phyloP scores from a whole-genome alignment of 2,329 filamentous ascomycete genomes.

The Claviceps purpurea region DNA sequence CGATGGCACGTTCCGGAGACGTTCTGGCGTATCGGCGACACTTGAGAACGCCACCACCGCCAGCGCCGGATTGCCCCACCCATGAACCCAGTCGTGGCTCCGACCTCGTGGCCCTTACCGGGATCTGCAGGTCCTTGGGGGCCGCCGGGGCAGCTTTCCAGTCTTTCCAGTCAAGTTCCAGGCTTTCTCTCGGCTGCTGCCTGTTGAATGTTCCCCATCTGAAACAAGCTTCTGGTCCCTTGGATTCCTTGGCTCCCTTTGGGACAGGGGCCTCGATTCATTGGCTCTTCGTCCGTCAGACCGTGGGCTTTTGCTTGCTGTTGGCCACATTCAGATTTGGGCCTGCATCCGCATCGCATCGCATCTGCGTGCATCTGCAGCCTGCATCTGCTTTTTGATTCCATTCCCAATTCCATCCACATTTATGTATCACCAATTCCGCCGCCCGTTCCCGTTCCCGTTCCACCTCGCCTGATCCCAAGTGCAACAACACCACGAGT shows the following conservation, averaged over 20 bases:
- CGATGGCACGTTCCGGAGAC: too few relatives aligned
- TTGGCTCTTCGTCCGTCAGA: background rate
- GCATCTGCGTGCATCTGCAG: background rate
- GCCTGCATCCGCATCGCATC: background rate
- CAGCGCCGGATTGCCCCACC: too few relatives aligned
- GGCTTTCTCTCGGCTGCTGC: too few relatives aligned
- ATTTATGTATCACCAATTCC: too few relatives aligned
- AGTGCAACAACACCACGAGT: background rate
- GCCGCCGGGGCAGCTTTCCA: too few relatives aligned
- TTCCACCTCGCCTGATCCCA: background rate
- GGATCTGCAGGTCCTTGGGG: too few relatives aligned
- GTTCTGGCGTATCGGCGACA: too few relatives aligned
- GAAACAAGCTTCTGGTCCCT: conserved; percentile 1
- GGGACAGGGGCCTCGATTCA: background rate
- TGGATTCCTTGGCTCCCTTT: background rate
- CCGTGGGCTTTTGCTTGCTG: background rate
- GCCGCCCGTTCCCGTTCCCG: too few relatives aligned
- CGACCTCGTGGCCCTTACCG: too few relatives aligned
- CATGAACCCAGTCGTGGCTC: too few relatives aligned
- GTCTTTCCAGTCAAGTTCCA: too few relatives aligned
- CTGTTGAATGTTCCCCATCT: background rate
- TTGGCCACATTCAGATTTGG: background rate
- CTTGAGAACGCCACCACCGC: too few relatives aligned
- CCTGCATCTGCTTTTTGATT: background rate
- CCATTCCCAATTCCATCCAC: background rate